Base-by-base conservation (phyloP, 106 monocot genomes). In the Posidonia australis region DNA sequence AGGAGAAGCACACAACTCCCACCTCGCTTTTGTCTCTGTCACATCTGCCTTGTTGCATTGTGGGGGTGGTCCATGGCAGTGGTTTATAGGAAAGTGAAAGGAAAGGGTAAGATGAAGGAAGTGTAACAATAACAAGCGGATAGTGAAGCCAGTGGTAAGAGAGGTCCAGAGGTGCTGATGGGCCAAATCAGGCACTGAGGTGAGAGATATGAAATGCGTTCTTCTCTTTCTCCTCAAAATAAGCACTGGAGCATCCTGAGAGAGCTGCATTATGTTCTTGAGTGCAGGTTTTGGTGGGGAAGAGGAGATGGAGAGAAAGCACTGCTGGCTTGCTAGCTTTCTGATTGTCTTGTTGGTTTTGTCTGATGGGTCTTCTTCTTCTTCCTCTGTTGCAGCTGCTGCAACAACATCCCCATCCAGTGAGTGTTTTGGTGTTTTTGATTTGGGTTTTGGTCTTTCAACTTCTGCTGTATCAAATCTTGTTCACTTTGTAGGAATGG, bases 371-470 rank as follows among this genome's bases (percentile, higher is more conserved):
- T 46, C 63, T 36, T 66, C 64, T 32, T 65, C 61, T 19, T 74
- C 36, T 36, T 36, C 59, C 51, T 77, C 76, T 13, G 79, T 77
- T 56, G 74, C 70, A 16, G 57, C 73, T 54, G 74, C 69, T 7
- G 36, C 36, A 36, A 36, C 36, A 27, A 10, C 64, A 13, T 62
- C 72, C n/a, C 82, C 86, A 10, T 69, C 77, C 67, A 83, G 86
- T 83, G 74, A 68, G 79, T 74, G 26, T 28, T 16, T 13, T 3
- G 5, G 36, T 26, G 25, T 52, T 28, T 28, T 51, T n/a, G n/a
- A n/a, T n/a, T n/a, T 23, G 46, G 18, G 1, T 36, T 44, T 29
- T 24, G 6, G 1, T 25, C 25, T 47, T 23, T 0, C 45, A 52
- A 66, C 58, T 36, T 46, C 31, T 21, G 12, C 23, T 41, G 3